Percentiles rank a stretch among this genome's conserved stretches.
These are phyloP conservation scores for Verticillium albo-atrum DNA, from an alignment of 2,329 filamentous ascomycete genomes.

Conservation along the genomic window DNA sequence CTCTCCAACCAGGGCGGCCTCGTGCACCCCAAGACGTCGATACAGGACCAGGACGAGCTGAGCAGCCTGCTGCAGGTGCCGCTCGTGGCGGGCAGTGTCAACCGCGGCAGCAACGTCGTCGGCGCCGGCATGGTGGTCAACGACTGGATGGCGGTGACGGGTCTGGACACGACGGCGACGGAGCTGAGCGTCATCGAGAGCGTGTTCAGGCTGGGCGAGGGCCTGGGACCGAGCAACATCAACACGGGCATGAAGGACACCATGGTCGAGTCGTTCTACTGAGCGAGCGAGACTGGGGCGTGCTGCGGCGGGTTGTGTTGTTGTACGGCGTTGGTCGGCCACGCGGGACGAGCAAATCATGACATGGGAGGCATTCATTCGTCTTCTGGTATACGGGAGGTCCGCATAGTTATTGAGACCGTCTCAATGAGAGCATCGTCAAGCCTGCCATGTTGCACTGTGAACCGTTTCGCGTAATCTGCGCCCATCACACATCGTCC, in stretches of 20 bases:
- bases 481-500: too few relatives aligned
- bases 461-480: too few relatives aligned
- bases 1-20: constrained; percentile 94
- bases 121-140: constrained; percentile 96
- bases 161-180: constrained; percentile 89
- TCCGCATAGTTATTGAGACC: background rate
- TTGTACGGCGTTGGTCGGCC: background rate
- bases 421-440: background rate
- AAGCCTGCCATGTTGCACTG: background rate
- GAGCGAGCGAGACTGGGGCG: constrained; percentile 22
- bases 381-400: background rate
- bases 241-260: constrained; percentile 90
- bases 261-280: constrained; percentile 99
- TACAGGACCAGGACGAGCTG: constrained; percentile 97
- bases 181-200: constrained; percentile 95
- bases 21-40: constrained; percentile 93
- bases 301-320: background rate
- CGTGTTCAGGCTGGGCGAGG: constrained; percentile 92
- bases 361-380: background rate
- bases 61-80: constrained; percentile 91
- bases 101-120: constrained; percentile 90
- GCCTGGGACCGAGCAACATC: constrained; percentile 71
- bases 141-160: constrained; percentile 90
- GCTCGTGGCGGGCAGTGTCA: constrained; percentile 89
- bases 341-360: background rate